Evolutionary conservation across 345 rosid species (phyloP), one percentile per base, ranked within the genome.

Genomic region (Citrus trifoliata): DNA sequence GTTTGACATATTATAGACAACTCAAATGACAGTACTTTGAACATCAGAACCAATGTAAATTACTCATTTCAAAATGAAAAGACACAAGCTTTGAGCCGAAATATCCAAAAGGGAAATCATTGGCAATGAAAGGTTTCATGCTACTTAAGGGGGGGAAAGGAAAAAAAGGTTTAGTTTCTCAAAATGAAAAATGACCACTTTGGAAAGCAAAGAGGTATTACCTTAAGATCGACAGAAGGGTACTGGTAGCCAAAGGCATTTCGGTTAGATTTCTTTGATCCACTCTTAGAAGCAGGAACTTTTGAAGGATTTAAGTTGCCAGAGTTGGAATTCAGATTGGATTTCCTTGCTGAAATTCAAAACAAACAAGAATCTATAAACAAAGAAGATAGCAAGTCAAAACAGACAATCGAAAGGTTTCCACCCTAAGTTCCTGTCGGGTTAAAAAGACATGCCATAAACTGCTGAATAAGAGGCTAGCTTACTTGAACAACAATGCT

Each of bases 161-260:
- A 3, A 48, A 6, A 35, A 7, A 18, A 37, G 10, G 19, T 8
- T 19, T 28, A 12, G 16, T 28, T 7, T 6, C 8, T 16, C 1
- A 6, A 9, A 42, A 62, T 13, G 18, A 40, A 74, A 74, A 61
- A 25, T 53, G 8, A 24, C 25, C 4, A 9, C 40, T 40, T 25
- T 7, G 22, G 18, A 46, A 48, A 2, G 74, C 59, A 22, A n/a
- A 76, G 68, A 22, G 70, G 32, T 67, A 69, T 46, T 86, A 90
- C 97, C 90, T 84, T 85, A 75, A n/a, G 69, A 79, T 90, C 71
- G 28, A 76, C 9, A 58, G 87, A 72, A 67, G 98, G 89, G 74
- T 95, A 93, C 33, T 35, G 75, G 72, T 88, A 92, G 24, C 76
- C 85, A 69, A 82, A 80, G 40, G 82, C 81, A 75, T 83, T 83